Percentiles rank a stretch among this genome's conserved stretches.
Evolutionary conservation across 495 filamentous ascomycete species (phyloP).

Genomic region (Trichocladium antarcticum): DNA sequence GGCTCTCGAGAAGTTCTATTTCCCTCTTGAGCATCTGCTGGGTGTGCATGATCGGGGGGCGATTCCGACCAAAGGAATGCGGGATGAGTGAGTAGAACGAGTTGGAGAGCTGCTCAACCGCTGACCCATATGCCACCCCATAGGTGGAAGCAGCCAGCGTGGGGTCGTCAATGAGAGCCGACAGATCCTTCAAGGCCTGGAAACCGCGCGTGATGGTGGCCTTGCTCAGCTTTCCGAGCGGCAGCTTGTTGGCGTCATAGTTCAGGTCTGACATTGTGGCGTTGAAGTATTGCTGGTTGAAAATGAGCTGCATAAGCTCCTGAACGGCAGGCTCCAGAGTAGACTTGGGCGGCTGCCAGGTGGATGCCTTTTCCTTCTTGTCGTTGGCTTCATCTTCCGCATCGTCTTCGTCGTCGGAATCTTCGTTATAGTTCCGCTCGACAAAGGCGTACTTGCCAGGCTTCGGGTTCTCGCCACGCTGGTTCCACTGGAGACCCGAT

Average conservation of each 20-base stretch:
- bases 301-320: constrained; percentile 65
- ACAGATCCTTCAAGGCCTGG: constrained; percentile 59
- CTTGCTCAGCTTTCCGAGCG: constrained; percentile 74
- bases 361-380: constrained; percentile 29
- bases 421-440: constrained; percentile 54
- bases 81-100: constrained; percentile 73
- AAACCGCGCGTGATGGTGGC: constrained; percentile 60
- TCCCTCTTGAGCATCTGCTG: constrained; percentile 54
- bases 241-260: constrained; percentile 68
- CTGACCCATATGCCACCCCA: constrained; percentile 22
- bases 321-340: constrained; percentile 49
- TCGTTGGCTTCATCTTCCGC: constrained; percentile 23
- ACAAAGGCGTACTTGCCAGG: constrained; percentile 66
- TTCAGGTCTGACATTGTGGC: constrained; percentile 54
- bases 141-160: constrained; percentile 38
- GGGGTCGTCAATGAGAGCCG: constrained; percentile 46
- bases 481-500: constrained; percentile 55
- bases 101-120: constrained; percentile 55
- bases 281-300: constrained; percentile 61
- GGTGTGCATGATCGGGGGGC: constrained; percentile 52
- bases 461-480: constrained; percentile 49
- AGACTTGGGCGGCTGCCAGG: constrained; percentile 34
- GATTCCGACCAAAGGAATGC: constrained; percentile 63
- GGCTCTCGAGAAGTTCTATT: constrained; percentile 61
- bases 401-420: constrained; percentile 53